Evolutionary conservation across 805 yeast genomes (phyloP), one percentile per base, ranked within the genome.

Genomic region (Candida nitratophila): DNA sequence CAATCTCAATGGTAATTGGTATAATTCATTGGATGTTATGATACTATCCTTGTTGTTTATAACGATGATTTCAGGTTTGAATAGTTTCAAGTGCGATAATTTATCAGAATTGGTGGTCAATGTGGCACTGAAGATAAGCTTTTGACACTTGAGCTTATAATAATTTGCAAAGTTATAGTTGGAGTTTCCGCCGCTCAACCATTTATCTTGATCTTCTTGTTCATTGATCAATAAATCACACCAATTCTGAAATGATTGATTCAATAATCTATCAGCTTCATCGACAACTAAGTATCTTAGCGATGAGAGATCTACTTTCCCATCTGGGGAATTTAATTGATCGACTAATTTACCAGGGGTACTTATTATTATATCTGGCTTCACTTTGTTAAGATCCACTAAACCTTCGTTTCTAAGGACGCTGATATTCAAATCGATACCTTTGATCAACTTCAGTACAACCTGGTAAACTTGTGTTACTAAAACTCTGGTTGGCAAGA

Each of bases 171-270:
- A 54, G 38, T 56, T 57, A 6, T 8, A 31, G 17, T 31, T 12
- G 15, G 6, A 8, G 15, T 30, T 30, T 7, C 8, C 33, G 14
- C 33, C 7, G 33, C 21, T 7, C 17, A 34, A 20, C 2, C 36
- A 14, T 20, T 45, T 60, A 44, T 73, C 64, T 41, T 65, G 69
- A 4, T 55, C 45, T 17, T 61, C 68, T 19, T 71, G 53, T 39
- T 61, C 63, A 21, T 61, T 53, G 47, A 80, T 68, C 29, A 82
- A 70, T 39, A 68, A 71, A 57, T 73, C 70, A 65, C 86, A 75
- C 99, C 99, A 93, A 60, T 89, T 88, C 64, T 93, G 97, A 63
- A 88, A 93, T 14, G 86, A 78, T 61, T 93, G 97, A 56, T 87
- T 88, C 50, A 93, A 68, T 46, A 86, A 64, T 48, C 88, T 68